Conservation (phyloP, 2,329 filamentous ascomycete genomes). For the Exophiala sp. region DNA sequence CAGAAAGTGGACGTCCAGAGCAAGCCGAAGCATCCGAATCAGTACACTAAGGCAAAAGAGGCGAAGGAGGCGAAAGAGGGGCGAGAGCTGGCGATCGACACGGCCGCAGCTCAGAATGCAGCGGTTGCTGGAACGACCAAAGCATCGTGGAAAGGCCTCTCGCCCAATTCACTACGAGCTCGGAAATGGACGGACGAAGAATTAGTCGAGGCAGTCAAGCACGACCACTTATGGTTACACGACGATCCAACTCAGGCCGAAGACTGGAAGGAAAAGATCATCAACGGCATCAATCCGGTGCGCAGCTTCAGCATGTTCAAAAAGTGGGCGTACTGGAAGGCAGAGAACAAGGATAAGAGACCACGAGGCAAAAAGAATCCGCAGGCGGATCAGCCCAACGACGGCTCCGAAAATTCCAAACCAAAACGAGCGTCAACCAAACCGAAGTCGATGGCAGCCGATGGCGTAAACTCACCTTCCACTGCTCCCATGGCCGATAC, state of each 20-base stretch:
- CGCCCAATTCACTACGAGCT: conserved; percentile 8
- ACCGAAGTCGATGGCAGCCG: neutral
- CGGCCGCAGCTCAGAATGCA: conserved; percentile 3
- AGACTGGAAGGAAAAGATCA: conserved; percentile 24
- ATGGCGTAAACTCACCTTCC: neutral
- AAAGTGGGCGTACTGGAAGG: conserved; percentile 28
- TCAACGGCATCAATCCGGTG: conserved; percentile 27
- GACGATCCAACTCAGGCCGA: conserved; percentile 21
- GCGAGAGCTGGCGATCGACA: conserved; percentile 9
- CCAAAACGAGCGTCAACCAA: neutral
- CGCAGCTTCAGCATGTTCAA: conserved; percentile 28
- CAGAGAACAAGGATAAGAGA: conserved; percentile 25
- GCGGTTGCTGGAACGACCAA: conserved; percentile 7
- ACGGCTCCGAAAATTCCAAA: neutral
- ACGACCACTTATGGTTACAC: conserved; percentile 25
- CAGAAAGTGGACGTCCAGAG: conserved; percentile 16
- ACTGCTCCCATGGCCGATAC: neutral
- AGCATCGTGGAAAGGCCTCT: conserved; percentile 15
- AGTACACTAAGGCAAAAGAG: conserved; percentile 25
- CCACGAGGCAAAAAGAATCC: conserved; percentile 25
- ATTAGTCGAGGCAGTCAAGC: conserved; percentile 21
- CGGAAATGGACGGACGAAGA: conserved; percentile 28
- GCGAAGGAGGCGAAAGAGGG: conserved; percentile 23
- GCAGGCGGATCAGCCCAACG: neutral
- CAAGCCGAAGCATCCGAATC: conserved; percentile 25